Evolutionary conservation across 2,329 filamentous ascomycete genomes (phyloP).

Genomic region (Neofusicoccum kwambonambiense): DNA sequence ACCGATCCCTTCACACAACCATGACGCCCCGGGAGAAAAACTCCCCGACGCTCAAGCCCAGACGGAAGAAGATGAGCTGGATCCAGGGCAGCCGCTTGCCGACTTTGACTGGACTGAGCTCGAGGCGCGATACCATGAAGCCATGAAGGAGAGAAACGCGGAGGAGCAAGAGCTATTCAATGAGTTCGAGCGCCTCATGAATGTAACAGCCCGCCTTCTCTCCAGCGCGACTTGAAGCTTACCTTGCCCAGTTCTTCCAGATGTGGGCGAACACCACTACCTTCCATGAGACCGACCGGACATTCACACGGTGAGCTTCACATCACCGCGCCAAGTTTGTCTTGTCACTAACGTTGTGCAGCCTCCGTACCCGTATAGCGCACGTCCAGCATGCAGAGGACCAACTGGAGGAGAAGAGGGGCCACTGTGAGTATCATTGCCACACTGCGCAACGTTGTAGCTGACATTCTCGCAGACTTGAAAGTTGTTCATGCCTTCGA

Average conservation of each 20-base stretch:
- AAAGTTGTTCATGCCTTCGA: slow-evolving; percentile 49
- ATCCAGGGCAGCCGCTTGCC: slow-evolving; percentile 38
- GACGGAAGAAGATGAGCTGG: slow-evolving; percentile 20
- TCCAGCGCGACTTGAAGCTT: slow-evolving; percentile 34
- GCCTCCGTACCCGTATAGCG: slow-evolving; percentile 74
- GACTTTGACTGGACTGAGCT: slow-evolving; percentile 78
- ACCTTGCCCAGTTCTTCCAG: slow-evolving; percentile 69
- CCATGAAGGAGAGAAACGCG: slow-evolving; percentile 61
- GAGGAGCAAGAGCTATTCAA: slow-evolving; percentile 65
- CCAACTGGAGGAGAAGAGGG: slow-evolving; percentile 69
- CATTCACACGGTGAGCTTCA: slow-evolving; percentile 65
- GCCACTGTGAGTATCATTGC: slow-evolving; percentile 65
- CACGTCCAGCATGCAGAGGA: slow-evolving; percentile 75
- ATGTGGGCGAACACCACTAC: slow-evolving; percentile 74
- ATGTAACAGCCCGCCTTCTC: slow-evolving; percentile 26
- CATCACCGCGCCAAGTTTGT: not conserved
- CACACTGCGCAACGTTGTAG: not conserved
- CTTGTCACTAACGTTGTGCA: slow-evolving; percentile 31
- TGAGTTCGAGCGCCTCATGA: slow-evolving; percentile 58
- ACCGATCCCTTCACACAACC: not conserved
- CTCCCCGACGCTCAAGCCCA: slow-evolving; percentile 16
- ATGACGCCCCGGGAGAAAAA: slow-evolving; percentile 17
- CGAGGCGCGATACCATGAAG: slow-evolving; percentile 64
- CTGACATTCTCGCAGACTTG: slow-evolving; percentile 34
- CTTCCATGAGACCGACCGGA: slow-evolving; percentile 71